A percentile compares a stretch with the other conserved stretches of the same genome.
These are phyloP conservation scores for Calocybe indica DNA, from an alignment of 768 basidiomycete species.

Conservation along the genomic window DNA sequence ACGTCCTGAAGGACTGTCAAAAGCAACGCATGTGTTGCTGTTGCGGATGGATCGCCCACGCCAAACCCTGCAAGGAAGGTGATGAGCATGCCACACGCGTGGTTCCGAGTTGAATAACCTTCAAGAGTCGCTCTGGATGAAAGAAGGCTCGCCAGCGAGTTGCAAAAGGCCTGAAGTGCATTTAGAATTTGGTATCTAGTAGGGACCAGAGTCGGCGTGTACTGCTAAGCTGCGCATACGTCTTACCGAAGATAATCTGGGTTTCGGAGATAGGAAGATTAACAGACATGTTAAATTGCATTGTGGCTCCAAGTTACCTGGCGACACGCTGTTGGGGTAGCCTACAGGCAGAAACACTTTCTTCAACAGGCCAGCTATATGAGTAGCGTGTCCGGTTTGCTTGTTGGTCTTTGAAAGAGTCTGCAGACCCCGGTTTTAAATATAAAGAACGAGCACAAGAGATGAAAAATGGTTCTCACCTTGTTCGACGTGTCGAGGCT, in stretches of 20 bases:
- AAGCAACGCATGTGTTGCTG: conserved; percentile 59
- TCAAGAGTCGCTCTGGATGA: conserved; percentile 65
- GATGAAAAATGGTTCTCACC: too few relatives aligned
- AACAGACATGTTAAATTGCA: background rate
- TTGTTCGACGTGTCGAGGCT: too few relatives aligned
- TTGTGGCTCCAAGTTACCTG: conserved; percentile 30
- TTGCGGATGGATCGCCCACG: conserved; percentile 62
- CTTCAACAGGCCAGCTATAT: conserved; percentile 2
- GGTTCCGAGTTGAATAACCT: conserved; percentile 28
- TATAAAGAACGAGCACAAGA: too few relatives aligned
- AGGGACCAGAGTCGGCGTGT: conserved; percentile 4
- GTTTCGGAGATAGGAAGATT: background rate
- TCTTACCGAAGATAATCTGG: conserved; percentile 53
- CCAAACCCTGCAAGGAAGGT: conserved; percentile 43
- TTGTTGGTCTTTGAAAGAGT: too few relatives aligned
- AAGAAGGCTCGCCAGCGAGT: conserved; percentile 54
- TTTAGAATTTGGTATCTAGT: conserved; percentile 64
- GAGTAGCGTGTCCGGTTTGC: too few relatives aligned
- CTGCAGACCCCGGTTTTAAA: too few relatives aligned
- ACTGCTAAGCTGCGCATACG: background rate
- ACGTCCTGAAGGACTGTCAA: conserved; percentile 63
- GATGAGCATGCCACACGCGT: too few relatives aligned
- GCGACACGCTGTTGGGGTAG: conserved; percentile 54
- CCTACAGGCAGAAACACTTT: conserved; percentile 59
- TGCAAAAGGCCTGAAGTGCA: conserved; percentile 65